Evolutionary conservation across 2,329 filamentous ascomycete species (phyloP).

Genomic region (Aspergillus pseudoviridinutans): DNA sequence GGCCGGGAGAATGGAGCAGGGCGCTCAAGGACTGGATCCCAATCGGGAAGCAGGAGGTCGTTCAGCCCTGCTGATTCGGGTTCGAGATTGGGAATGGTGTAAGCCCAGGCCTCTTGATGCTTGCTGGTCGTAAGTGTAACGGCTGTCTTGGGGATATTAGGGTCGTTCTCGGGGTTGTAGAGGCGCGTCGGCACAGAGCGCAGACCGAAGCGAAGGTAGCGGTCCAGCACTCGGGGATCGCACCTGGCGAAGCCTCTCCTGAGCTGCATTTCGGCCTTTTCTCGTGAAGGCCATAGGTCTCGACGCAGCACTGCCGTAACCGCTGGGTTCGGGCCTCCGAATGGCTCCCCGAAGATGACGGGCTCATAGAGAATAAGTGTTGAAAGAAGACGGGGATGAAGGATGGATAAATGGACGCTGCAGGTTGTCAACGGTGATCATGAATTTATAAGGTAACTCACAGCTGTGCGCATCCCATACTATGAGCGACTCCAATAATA

Average conservation of each 20-base stretch:
- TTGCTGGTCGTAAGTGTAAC: conserved; percentile 18
- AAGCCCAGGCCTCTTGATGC: conserved; percentile 13
- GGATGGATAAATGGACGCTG: conserved; percentile 57
- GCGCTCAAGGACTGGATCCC: conserved; percentile 10
- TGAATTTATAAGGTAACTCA: background rate
- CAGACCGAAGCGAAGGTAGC: background rate
- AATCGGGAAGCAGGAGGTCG: conserved; percentile 12
- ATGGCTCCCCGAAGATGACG: conserved; percentile 14
- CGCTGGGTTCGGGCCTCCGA: conserved; percentile 4
- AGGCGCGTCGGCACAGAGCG: conserved; percentile 10
- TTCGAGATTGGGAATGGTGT: conserved; percentile 8
- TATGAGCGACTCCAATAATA: conserved; percentile 76
- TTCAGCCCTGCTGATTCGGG: conserved; percentile 10
- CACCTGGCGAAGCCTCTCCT: background rate
- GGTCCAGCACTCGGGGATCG: background rate
- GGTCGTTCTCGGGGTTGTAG: conserved; percentile 6
- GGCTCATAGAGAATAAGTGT: conserved; percentile 70
- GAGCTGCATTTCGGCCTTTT: background rate
- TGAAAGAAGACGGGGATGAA: conserved; percentile 72
- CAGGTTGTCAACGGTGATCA: background rate
- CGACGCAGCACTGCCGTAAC: conserved; percentile 1
- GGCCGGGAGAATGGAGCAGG: conserved; percentile 12
- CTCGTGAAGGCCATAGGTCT: conserved; percentile 8
- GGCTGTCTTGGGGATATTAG: conserved; percentile 2
- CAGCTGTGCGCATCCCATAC: conserved; percentile 70